These are phyloP conservation scores for Aspergillus indologenus DNA, from an alignment of 495 filamentous ascomycete species.

Conservation along the genomic window DNA sequence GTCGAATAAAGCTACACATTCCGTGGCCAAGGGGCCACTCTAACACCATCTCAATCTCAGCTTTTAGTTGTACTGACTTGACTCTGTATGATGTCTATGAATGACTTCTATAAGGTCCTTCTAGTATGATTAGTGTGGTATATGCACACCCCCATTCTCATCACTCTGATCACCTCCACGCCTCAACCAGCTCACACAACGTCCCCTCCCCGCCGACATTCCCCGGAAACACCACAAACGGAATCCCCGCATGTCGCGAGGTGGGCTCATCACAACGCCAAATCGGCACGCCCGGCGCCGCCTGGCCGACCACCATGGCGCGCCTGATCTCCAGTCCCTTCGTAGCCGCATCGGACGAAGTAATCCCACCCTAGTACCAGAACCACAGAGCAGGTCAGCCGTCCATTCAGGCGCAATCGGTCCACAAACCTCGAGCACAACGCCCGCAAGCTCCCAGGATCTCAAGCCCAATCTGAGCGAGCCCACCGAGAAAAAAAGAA, in stretches of 20 bases:
- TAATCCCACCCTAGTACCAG: slow-evolving; percentile 45
- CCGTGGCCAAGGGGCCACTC: slow-evolving; percentile 23
- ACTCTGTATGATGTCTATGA: background rate
- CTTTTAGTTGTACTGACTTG: too few species aligned
- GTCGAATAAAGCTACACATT: slow-evolving; percentile 22
- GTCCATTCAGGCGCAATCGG: background rate
- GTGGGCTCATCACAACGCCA: slow-evolving; percentile 53
- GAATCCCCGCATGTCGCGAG: slow-evolving; percentile 43
- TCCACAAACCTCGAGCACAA: background rate
- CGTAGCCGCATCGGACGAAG: slow-evolving; percentile 51
- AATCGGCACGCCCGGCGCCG: slow-evolving; percentile 52
- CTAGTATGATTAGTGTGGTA: too few species aligned
- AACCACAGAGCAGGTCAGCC: background rate
- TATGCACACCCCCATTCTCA: too few species aligned
- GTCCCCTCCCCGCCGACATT: slow-evolving; percentile 53
- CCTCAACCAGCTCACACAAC: slow-evolving; percentile 38
- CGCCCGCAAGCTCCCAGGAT: too few species aligned
- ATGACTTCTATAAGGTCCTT: too few species aligned
- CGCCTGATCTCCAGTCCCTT: slow-evolving; percentile 51
- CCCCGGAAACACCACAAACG: slow-evolving; percentile 56
- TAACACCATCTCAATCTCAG: too few species aligned
- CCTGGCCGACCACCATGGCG: slow-evolving; percentile 51
- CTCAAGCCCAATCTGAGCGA: too few species aligned
- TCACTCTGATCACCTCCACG: slow-evolving; percentile 33
- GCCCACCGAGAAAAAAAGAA: too few species aligned